A percentile compares a stretch with the other conserved stretches of the same genome.
phyloP scores from a whole-genome alignment of 2,329 filamentous ascomycete species.

The Penicillium digitatum region DNA sequence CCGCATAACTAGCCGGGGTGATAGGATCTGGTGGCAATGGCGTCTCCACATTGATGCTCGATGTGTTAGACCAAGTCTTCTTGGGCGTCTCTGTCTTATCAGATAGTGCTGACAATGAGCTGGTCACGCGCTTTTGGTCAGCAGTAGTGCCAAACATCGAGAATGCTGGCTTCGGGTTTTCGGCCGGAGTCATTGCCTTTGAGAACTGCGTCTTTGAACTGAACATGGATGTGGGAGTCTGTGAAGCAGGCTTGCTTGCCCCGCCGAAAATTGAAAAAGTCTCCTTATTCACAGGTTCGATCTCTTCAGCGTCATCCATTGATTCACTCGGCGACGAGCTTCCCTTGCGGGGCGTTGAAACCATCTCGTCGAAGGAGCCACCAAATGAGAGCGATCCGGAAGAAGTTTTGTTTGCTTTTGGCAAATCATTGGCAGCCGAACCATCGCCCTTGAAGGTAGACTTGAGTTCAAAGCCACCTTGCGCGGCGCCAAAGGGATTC shows the following conservation, averaged over 20 bases:
- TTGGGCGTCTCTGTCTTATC: conserved; percentile 37
- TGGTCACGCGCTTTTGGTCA: conserved; percentile 24
- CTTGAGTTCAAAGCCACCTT: conserved; percentile 40
- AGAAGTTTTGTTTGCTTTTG: conserved; percentile 37
- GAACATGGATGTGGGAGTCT: conserved; percentile 28
- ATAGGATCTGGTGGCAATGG: conserved; percentile 48
- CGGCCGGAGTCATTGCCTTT: conserved; percentile 25
- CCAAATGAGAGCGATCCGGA: conserved; percentile 39
- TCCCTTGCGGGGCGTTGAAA: conserved; percentile 33
- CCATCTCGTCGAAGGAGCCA: conserved; percentile 39
- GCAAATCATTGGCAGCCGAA: conserved; percentile 37
- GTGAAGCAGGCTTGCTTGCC: conserved; percentile 17
- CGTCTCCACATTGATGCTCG: conserved; percentile 30
- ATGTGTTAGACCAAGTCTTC: conserved; percentile 28
- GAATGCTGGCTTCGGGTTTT: conserved; percentile 31
- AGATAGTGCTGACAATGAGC: conserved; percentile 31
- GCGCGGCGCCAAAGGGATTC: conserved; percentile 28
- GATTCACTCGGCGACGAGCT: conserved; percentile 32
- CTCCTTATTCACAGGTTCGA: conserved; percentile 23
- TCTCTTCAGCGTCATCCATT: conserved; percentile 38
- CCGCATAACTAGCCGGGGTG: conserved; percentile 45
- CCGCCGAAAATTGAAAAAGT: conserved; percentile 29
- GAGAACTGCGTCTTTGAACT: conserved; percentile 24
- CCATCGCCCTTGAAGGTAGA: conserved; percentile 46
- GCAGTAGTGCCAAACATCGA: conserved; percentile 28